Evolutionary conservation across 768 basidiomycete species (phyloP).

Genomic region (Russula foetens): DNA sequence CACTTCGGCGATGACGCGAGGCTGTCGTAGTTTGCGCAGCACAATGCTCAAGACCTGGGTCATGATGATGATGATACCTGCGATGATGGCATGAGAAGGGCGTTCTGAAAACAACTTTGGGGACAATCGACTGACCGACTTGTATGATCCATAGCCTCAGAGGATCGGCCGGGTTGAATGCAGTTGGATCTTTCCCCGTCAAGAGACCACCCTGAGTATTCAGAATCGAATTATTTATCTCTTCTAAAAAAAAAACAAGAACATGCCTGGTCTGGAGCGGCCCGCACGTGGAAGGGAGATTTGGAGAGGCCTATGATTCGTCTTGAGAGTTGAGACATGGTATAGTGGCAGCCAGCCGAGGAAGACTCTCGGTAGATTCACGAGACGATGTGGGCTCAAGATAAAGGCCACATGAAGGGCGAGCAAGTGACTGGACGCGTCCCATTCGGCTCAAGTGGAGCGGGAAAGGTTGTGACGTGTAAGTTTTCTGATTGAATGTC

Average conservation of each 20-base stretch:
- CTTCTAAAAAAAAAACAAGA: neutral
- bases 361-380: too few species aligned
- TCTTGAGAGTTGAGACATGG: conserved; percentile 11
- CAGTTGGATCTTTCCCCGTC: conserved; percentile 63
- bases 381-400: neutral
- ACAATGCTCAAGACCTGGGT: conserved; percentile 67
- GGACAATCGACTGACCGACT: conserved; percentile 43
- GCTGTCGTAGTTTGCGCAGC: conserved; percentile 73
- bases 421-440: too few species aligned
- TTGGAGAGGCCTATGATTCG: conserved; percentile 1
- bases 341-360: too few species aligned
- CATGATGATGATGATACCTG: conserved; percentile 76
- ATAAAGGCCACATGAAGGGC: neutral
- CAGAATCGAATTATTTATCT: too few species aligned
- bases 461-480: too few species aligned
- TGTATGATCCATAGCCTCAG: conserved; percentile 72
- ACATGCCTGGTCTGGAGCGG: conserved; percentile 19
- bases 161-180: conserved; percentile 59
- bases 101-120: neutral
- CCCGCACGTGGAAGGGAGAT: neutral
- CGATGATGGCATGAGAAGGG: neutral
- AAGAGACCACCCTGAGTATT: conserved; percentile 58
- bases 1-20: conserved; percentile 78
- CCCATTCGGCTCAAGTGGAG: too few species aligned
- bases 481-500: too few species aligned